Base-by-base conservation (phyloP, 257 asterid genomes). In the Osmanthus fragrans region DNA sequence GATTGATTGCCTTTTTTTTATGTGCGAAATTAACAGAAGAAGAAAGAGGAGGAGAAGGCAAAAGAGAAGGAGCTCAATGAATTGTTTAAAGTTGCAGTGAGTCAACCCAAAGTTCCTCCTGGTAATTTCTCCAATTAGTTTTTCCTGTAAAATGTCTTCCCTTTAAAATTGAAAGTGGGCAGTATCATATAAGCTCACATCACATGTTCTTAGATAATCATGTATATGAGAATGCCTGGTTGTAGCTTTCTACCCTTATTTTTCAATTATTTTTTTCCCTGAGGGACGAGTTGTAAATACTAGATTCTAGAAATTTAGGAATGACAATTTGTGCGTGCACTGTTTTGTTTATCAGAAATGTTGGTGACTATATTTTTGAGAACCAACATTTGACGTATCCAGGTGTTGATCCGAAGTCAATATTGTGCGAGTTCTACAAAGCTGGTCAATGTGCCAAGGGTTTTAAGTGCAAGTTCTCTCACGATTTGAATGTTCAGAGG, bases 341-440 rank as follows among this genome's bases (percentile, higher is more conserved):
- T 54, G 64, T 54, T 54, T 54, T 54, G 64, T 9, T 33, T 60
- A 60, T 21, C 33, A 23, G 30, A 60, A 60, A 60, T 60, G 33
- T 25, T 10, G 18, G 34, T 25, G 69, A 63, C 69, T 63, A 63
- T 11, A 63, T 63, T 63, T 63, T 63, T 63, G 69, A 63, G 69
- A 63, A 27, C 27, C 69, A 25, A 25, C 34, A 27, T 63, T 27
- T 67, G 70, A 70, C 75, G 73, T 76, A 77, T 84, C 70, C 86
- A 92, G 98, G 98, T 77, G 97, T 93, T 84, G 98, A 93, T 90
- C 98, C 98, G 16, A 93, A 93, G 83, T 93, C 97, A 19, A 87
- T 93, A 33, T 58, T 93, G 72, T 93, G 98, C 63, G 97, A 91
- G 92, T 89, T 89, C 87, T 93, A 82, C 84, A 93, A 93, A 88